phyloP scores from a whole-genome alignment of 78 protist genomes.

The Blattamonas nauphoetae region DNA sequence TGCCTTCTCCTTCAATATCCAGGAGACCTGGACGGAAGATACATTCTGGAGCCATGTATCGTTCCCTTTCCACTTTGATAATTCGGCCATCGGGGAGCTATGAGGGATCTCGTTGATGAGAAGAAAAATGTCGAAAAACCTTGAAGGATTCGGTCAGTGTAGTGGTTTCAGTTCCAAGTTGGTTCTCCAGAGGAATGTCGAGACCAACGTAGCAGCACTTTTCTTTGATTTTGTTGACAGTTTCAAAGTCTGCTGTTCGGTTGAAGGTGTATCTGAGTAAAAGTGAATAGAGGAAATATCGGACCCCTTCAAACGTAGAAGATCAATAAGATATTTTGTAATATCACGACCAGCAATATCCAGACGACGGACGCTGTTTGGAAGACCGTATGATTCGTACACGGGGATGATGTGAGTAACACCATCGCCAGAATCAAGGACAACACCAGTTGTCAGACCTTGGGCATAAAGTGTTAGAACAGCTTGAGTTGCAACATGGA shows the following conservation, averaged over 20 bases:
- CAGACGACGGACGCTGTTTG: constrained; percentile 53
- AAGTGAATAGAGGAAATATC: not conserved
- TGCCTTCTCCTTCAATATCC: constrained; percentile 58
- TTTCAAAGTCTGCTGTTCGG: constrained; percentile 56
- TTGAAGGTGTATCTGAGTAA: constrained; percentile 49
- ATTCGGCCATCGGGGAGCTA: constrained; percentile 53
- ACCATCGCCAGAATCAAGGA: constrained; percentile 80
- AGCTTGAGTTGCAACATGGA: constrained; percentile 56
- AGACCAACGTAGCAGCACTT: constrained; percentile 68
- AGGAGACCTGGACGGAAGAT: constrained; percentile 68
- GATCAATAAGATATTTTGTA: constrained; percentile 12
- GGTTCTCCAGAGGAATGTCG: constrained; percentile 76
- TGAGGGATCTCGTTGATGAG: constrained; percentile 72
- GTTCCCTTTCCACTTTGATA: constrained; percentile 49
- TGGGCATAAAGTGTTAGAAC: constrained; percentile 47
- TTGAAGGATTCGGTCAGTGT: constrained; percentile 63
- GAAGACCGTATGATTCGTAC: constrained; percentile 66
- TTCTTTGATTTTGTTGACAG: constrained; percentile 70
- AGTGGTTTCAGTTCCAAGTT: constrained; percentile 90
- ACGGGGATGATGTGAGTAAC: constrained; percentile 79
- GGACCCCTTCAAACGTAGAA: constrained; percentile 49
- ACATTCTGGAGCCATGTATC: constrained; percentile 75
- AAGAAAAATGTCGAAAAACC: constrained; percentile 71
- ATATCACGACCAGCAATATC: constrained; percentile 56
- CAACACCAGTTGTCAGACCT: constrained; percentile 72